Evolutionary conservation across 2,329 filamentous ascomycete genomes (phyloP), one percentile per base, ranked within the genome.

Genomic region (Diaporthe sp.): DNA sequence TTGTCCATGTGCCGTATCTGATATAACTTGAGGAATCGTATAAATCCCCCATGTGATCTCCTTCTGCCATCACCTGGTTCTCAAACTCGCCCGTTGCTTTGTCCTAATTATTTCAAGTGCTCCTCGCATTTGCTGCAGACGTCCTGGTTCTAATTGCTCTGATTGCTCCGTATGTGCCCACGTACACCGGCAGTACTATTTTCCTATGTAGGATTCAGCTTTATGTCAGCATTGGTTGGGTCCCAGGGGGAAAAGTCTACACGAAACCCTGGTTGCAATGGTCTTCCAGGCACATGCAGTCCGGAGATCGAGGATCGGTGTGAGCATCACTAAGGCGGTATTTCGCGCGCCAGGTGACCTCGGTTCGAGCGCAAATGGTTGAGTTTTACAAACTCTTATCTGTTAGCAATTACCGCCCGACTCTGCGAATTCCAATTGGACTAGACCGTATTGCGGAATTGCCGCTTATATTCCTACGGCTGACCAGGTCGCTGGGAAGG

Each of bases 401-500:
- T 66, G 25, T 51, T 66, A 66, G 44, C 63, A 66, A 66, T 66
- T 27, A 17, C 30, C 30, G 32, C 27, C 25, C n/a, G 30, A 27
- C 44, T 27, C 13, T 22, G 32, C 15, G 19, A 15, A 12, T 66
- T 51, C 32, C 63, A 32, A 51, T 66, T 37, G 63, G 44, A 50
- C 44, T 50, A 51, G 44, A 9, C 22, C 30, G 13, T 51, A 10
- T 66, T 66, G 44, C 44, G 44, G 30, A 51, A 66, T 51, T 51
- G 44, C 63, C 63, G 63, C 44, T 66, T 27, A 27, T 51, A 22
- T 37, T 66, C 63, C 63, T 66, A 39, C 44, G 30, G 63, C 63
- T 66, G 44, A 66, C 63, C 35, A 37, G 44, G 63, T 51, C 63
- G 13, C 47, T n/a, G 42, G 22, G 63, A 66, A 66, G 63, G 63